Evolutionary conservation across 1,284 basidiomycete species (phyloP).

Genomic region (Ustilago xerochloae): DNA sequence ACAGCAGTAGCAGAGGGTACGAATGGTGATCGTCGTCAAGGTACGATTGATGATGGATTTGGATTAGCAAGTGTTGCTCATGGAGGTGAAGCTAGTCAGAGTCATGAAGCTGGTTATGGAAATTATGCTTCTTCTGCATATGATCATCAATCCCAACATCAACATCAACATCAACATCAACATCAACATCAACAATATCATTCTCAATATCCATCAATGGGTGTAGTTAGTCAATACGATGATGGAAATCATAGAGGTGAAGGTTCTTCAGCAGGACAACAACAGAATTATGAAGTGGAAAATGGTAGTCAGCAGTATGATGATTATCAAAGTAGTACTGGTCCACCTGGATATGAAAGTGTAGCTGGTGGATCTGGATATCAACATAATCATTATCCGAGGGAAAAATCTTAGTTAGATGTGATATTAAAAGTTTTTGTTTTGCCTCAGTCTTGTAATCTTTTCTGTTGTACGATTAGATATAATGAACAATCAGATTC

Average conservation of each 20-base stretch:
- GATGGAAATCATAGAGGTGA: not conserved
- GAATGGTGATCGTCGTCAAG: constrained; percentile 20
- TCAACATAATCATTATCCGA: constrained; percentile 32
- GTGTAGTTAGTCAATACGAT: constrained; percentile 11
- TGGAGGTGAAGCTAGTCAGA: constrained; percentile 15
- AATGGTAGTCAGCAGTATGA: constrained; percentile 37
- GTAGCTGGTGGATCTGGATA: constrained; percentile 12
- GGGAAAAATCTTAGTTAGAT: constrained; percentile 17
- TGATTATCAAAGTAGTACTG: constrained; percentile 32
- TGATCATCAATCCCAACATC: constrained; percentile 24
- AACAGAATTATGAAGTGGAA: not conserved
- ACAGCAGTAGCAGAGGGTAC: not conserved
- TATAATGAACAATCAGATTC: constrained; percentile 1
- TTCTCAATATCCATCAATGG: constrained; percentile 8
- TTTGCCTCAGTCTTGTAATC: not conserved
- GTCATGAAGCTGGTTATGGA: constrained; percentile 25
- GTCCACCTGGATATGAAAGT: constrained; percentile 43
- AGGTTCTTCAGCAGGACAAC: constrained; percentile 2
- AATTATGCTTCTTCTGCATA: constrained; percentile 39
- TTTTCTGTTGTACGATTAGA: not conserved
- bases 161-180: constrained; percentile 28
- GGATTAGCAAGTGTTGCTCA: constrained; percentile 41
- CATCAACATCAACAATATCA: constrained; percentile 32
- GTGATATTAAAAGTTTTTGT: no score
- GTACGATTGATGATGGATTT: constrained; percentile 55